Evolutionary conservation across 176 grass and related monocot species (phyloP).

Genomic region (Oryza brachyantha): DNA sequence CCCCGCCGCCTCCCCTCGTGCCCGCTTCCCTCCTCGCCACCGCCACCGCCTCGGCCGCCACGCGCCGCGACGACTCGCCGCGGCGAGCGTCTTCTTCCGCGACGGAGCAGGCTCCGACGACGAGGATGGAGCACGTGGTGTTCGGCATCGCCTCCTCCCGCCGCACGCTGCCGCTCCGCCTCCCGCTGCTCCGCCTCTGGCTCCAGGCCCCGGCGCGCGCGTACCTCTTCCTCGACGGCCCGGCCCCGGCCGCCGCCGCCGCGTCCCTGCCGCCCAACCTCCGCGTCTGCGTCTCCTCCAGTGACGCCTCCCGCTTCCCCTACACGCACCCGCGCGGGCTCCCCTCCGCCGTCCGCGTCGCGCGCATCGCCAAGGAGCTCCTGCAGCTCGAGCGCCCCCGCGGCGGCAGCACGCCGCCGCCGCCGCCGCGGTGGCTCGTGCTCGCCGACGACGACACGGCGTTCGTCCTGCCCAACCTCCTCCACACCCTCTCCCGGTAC

Average conservation of each 20-base stretch:
- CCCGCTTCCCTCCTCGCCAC: neutral
- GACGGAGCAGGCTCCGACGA: neutral
- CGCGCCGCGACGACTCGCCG: neutral
- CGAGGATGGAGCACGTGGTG: conserved; percentile 58
- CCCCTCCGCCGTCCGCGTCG: conserved; percentile 79
- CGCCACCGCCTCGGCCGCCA: neutral
- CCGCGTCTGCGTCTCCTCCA: conserved; percentile 68
- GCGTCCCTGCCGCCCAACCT: conserved; percentile 1
- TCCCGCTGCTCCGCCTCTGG: conserved; percentile 71
- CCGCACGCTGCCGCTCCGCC: conserved; percentile 43
- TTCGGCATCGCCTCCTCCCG: conserved; percentile 74
- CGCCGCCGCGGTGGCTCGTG: conserved; percentile 62
- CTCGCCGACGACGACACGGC: conserved; percentile 88
- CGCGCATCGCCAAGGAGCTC: conserved; percentile 84
- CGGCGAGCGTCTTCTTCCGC: neutral
- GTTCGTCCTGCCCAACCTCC: conserved; percentile 79
- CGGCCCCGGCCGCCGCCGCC: neutral
- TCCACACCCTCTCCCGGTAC: conserved; percentile 54
- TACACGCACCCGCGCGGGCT: conserved; percentile 66
- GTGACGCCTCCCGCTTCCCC: conserved; percentile 64
- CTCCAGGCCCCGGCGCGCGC: conserved; percentile 47
- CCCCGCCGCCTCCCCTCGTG: conserved; percentile 14
- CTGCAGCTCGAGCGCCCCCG: conserved; percentile 11
- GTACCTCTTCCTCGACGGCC: conserved; percentile 67
- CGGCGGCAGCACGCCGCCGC: neutral